phyloP scores from a whole-genome alignment of 352 stramenopile species.

The Elongisporangium senticosum region DNA sequence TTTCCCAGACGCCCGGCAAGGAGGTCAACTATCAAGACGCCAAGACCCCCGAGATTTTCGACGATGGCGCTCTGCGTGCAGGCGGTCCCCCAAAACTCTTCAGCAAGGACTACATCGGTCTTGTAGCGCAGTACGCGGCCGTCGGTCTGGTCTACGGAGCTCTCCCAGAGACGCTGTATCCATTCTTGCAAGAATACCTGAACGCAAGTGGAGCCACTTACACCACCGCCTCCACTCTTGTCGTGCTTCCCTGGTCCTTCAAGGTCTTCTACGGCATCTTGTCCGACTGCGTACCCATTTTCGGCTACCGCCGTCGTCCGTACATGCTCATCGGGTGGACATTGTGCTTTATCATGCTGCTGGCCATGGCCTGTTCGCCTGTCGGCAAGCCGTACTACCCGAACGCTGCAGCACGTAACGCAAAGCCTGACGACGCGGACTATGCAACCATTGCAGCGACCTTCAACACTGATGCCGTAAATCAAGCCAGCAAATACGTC shows the following conservation, averaged over 20 bases:
- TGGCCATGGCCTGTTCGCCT: conserved; percentile 36
- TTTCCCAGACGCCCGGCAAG: conserved; percentile 18
- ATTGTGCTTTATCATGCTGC: conserved; percentile 34
- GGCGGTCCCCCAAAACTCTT: conserved; percentile 28
- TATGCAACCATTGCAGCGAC: conserved; percentile 10
- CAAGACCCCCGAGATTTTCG: conserved; percentile 25
- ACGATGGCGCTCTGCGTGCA: conserved; percentile 35
- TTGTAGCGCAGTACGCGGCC: conserved; percentile 43
- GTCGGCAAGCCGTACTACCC: conserved; percentile 44
- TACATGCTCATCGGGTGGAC: conserved; percentile 61
- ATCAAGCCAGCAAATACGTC: conserved; percentile 46
- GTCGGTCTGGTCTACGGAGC: conserved; percentile 43
- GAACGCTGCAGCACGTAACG: conserved; percentile 13
- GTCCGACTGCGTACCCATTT: conserved; percentile 48
- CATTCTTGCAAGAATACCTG: conserved; percentile 45
- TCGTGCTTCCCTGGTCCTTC: conserved; percentile 49
- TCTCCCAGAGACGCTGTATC: conserved; percentile 41
- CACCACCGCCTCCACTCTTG: conserved; percentile 21
- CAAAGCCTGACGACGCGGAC: conserved; percentile 17
- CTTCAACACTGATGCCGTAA: conserved; percentile 26
- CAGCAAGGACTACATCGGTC: conserved; percentile 25
- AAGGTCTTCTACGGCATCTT: conserved; percentile 65
- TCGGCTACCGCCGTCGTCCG: conserved; percentile 47
- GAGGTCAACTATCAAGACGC: conserved; percentile 22
- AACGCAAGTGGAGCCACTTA: conserved; percentile 27